Base-by-base conservation (phyloP, 1,284 basidiomycete species). In the Grifola frondosa region DNA sequence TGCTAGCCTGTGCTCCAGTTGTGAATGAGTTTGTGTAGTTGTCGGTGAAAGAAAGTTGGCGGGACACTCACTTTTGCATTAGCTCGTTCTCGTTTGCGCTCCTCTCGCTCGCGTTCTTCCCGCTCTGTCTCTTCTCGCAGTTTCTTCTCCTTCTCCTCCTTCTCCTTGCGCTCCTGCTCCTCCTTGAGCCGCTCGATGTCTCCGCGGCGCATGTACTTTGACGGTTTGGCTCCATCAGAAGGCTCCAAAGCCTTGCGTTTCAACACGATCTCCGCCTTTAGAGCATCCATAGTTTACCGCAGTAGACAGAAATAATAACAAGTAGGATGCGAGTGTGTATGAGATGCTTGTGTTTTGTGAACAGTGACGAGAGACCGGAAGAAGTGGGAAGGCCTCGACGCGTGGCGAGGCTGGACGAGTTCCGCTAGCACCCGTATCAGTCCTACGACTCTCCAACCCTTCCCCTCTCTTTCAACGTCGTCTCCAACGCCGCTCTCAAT, bases 141-240 rank as follows among this genome's bases (percentile, higher is more conserved):
- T 38, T 61, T 53, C 4, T 64, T 56, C 33, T 62, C 65, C 44
- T 67, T 73, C 53, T 77, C 75, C 50, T 80, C 73, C 26, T 65
- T 69, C 37, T 71, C 76, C 48, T 75, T 77, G 30, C 68, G 69
- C 53, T 83, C 78, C 45, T 75, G 68, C 50, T 88, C 78, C 55
- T 84, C 81, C 52, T 80, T 84, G 30, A 90, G 66, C 28, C 82
- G 81, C 50, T 88, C 81, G 17, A 88, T 66, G 20, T 97, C 94
- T 13, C 88, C 91, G 52, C 85, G 78, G 31, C 88, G 81, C 78
- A 95, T 80, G 63, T 97, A 97, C 67, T 96, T 96, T 17, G 73
- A 78, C 1, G 83, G 81, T 5, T 78, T 73, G 6, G 40, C 41
- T n/a, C 63, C 59, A 22, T 53, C 55, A 11, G 63, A 46, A 25